Conservation (phyloP, 129 eudicot species). For the Pulicaria dysenterica region DNA sequence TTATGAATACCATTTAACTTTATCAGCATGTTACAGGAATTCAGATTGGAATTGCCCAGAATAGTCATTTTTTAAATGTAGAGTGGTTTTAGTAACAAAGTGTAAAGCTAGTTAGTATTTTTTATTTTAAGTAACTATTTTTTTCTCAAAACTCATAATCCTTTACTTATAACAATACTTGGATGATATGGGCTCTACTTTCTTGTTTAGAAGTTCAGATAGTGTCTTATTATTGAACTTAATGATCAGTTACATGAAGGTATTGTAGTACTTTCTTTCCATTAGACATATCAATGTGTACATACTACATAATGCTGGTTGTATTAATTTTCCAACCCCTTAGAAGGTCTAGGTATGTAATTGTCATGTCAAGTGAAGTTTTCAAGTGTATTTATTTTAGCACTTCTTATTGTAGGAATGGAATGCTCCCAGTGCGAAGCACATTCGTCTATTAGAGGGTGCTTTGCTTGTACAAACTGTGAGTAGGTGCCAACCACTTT, state of each 20-base stretch:
- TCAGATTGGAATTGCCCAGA: not conserved
- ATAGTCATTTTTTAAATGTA: not conserved
- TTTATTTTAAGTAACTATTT: not conserved
- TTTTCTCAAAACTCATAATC: not conserved
- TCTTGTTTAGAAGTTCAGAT: not conserved
- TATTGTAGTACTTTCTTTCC: not conserved
- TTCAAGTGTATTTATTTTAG: conserved; percentile 4
- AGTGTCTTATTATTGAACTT: not conserved
- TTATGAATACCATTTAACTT: not conserved
- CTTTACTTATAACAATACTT: not conserved
- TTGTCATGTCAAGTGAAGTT: conserved; percentile 1
- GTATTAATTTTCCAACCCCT: conserved; percentile 7
- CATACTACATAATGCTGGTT: not conserved
- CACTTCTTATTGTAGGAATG: conserved; percentile 61
- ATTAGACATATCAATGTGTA: not conserved
- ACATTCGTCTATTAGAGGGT: conserved; percentile 55
- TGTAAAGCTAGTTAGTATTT: not conserved
- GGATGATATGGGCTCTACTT: not conserved
- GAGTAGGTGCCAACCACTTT: conserved; percentile 46
- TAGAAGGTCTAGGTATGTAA: not conserved
- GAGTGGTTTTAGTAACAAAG: not conserved
- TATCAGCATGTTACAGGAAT: not conserved
- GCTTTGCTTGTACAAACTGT: conserved; percentile 70
- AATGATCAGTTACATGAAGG: conserved; percentile 1
- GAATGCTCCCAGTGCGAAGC: conserved; percentile 84